Evolutionary conservation across 106 monocot species (phyloP).

Genomic region (Phalaenopsis aphrodite): DNA sequence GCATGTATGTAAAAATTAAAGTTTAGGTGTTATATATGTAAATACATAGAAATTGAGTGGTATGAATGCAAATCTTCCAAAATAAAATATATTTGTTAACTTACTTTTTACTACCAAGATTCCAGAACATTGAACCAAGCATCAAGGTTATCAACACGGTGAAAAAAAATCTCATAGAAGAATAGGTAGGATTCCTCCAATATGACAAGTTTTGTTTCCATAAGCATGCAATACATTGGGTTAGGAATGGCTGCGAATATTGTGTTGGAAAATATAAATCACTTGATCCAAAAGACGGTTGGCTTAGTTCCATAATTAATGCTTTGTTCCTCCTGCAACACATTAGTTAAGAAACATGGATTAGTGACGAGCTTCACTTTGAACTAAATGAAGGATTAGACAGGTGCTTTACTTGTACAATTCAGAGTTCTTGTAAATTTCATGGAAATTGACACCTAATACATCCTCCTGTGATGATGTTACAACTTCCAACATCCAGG

Average conservation of each 20-base stretch:
- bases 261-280: constrained; percentile 27
- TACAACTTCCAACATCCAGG: constrained; percentile 13
- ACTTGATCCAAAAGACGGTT: constrained; percentile 10
- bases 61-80: too few relatives aligned
- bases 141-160: constrained; percentile 29
- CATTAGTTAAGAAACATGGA: background rate
- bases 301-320: constrained; percentile 13
- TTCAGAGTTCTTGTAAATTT: background rate
- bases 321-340: constrained; percentile 18
- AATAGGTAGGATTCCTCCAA: constrained; percentile 23
- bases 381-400: background rate
- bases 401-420: constrained; percentile 10
- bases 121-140: constrained; percentile 11
- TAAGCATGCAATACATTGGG: constrained; percentile 61
- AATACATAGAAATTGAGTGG: too few relatives aligned
- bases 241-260: constrained; percentile 19
- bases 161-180: constrained; percentile 18
- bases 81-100: too few relatives aligned
- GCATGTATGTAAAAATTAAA: too few relatives aligned
- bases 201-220: constrained; percentile 31
- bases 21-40: too few relatives aligned
- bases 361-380: background rate
- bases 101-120: constrained; percentile 8
- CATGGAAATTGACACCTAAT: background rate
- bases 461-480: background rate